A percentile compares a stretch with the other conserved stretches of the same genome.
phyloP scores from a whole-genome alignment of 768 basidiomycete species.

The Cyclocybe cylindracea region DNA sequence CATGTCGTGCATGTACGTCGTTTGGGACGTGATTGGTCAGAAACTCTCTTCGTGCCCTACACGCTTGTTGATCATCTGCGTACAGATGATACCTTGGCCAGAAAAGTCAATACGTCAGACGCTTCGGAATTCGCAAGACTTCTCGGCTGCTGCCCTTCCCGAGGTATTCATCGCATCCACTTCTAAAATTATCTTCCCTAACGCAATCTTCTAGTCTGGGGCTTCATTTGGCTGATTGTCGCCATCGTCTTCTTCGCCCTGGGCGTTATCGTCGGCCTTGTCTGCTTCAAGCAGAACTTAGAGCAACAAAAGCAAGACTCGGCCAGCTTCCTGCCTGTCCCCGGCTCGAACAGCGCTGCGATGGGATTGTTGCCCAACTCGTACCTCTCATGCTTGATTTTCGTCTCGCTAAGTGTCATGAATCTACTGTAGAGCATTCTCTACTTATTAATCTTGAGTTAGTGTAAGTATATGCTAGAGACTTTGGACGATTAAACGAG shows the following conservation, averaged over 20 bases:
- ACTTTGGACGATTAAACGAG: no score
- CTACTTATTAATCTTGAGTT: no score
- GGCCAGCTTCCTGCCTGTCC: conserved; percentile 55
- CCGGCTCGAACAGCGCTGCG: conserved; percentile 13
- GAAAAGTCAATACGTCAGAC: conserved; percentile 87
- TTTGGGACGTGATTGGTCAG: conserved; percentile 86
- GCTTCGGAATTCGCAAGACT: conserved; percentile 83
- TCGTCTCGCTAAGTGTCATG: background rate
- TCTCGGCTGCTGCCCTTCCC: conserved; percentile 84
- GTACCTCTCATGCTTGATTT: conserved; percentile 1
- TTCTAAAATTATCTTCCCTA: background rate
- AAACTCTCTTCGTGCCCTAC: conserved; percentile 4
- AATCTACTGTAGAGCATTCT: background rate
- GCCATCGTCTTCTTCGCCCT: conserved; percentile 74
- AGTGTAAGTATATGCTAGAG: no score
- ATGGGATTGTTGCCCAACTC: conserved; percentile 9
- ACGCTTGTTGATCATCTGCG: background rate
- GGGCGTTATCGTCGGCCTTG: conserved; percentile 77
- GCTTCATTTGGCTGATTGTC: conserved; percentile 82
- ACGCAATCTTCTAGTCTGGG: conserved; percentile 63
- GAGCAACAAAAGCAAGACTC: conserved; percentile 56
- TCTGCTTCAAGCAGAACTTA: conserved; percentile 76
- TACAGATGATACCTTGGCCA: conserved; percentile 78
- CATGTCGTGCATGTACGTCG: conserved; percentile 85
- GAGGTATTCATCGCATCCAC: conserved; percentile 43